phyloP scores from a whole-genome alignment of 2,329 filamentous ascomycete genomes.

The Cryphonectria radicalis region DNA sequence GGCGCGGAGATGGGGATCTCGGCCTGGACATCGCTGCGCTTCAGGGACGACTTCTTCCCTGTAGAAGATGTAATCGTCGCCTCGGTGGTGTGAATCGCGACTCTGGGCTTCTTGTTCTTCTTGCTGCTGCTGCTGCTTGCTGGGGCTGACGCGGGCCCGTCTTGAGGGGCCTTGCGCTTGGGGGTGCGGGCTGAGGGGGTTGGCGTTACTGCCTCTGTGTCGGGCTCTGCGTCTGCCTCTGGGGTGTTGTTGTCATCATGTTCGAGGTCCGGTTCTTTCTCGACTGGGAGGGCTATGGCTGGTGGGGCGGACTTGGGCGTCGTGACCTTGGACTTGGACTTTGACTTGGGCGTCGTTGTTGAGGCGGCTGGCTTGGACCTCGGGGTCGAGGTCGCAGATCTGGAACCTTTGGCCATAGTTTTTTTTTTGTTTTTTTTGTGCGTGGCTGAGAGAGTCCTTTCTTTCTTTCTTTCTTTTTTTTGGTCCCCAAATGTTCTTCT shows the following conservation, averaged over 20 bases:
- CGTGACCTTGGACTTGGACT: constrained; percentile 6
- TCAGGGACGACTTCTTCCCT: constrained; percentile 27
- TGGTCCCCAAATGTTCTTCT: too few relatives aligned
- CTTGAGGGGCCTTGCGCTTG: constrained; percentile 25
- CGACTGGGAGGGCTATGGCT: not conserved
- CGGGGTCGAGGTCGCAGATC: constrained; percentile 16
- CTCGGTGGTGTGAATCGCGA: constrained; percentile 33
- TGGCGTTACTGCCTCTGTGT: not conserved
- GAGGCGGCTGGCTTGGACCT: constrained; percentile 17
- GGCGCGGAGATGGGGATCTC: constrained; percentile 22
- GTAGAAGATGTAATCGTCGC: constrained; percentile 25
- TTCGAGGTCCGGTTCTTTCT: not conserved
- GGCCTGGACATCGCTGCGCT: constrained; percentile 30
- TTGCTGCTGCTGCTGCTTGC: not conserved
- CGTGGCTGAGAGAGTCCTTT: not conserved
- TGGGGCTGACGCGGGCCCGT: not conserved
- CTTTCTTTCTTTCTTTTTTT: not conserved
- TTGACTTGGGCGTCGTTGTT: constrained; percentile 1
- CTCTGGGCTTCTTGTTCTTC: constrained; percentile 30
- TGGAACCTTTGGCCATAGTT: constrained; percentile 23
- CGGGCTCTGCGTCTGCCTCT: constrained; percentile 6
- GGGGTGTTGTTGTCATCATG: constrained; percentile 3
- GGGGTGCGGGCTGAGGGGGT: constrained; percentile 21
- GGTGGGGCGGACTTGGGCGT: constrained; percentile 11
- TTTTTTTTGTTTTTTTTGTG: too few relatives aligned